Conservation (phyloP, 495 filamentous ascomycete genomes). For the Hypomontagnella monticulosa region DNA sequence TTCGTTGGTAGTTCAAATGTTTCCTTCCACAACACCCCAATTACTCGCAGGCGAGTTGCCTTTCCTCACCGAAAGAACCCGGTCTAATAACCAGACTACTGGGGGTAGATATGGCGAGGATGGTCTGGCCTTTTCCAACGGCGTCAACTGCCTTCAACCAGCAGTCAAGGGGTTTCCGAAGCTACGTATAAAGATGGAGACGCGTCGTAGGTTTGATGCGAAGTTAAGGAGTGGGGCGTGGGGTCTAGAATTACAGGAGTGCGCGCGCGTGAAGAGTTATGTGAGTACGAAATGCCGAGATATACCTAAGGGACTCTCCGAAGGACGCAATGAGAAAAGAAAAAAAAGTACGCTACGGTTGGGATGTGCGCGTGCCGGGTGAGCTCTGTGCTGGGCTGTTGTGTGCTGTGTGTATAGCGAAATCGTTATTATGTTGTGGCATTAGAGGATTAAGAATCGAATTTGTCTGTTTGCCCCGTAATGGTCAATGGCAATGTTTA, state of each 20-base stretch:
- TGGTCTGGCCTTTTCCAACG: slow-evolving; percentile 18
- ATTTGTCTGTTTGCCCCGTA: slow-evolving; percentile 45
- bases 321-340: neutral
- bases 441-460: slow-evolving; percentile 34
- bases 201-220: slow-evolving; percentile 37
- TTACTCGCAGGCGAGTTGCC: slow-evolving; percentile 11
- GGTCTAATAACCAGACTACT: slow-evolving; percentile 47
- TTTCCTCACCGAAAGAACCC: slow-evolving; percentile 28
- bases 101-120: slow-evolving; percentile 8
- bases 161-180: slow-evolving; percentile 7
- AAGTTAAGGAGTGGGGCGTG: slow-evolving; percentile 33
- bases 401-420: slow-evolving; percentile 8
- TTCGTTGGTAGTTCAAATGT: slow-evolving; percentile 1
- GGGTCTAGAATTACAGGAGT: slow-evolving; percentile 49
- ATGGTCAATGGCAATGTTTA: slow-evolving; percentile 46
- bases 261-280: slow-evolving; percentile 1
- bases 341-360: slow-evolving; percentile 14
- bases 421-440: slow-evolving; percentile 38
- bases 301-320: slow-evolving; percentile 9
- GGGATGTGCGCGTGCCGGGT: slow-evolving; percentile 6
- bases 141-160: slow-evolving; percentile 11
- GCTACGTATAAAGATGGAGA: slow-evolving; percentile 34
- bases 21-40: slow-evolving; percentile 27
- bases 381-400: too few relatives aligned
- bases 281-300: slow-evolving; percentile 24